Percentiles rank a stretch among this genome's conserved stretches.
Evolutionary conservation across 2,329 filamentous ascomycete species (phyloP).

Genomic region (Aspergillus sp.): DNA sequence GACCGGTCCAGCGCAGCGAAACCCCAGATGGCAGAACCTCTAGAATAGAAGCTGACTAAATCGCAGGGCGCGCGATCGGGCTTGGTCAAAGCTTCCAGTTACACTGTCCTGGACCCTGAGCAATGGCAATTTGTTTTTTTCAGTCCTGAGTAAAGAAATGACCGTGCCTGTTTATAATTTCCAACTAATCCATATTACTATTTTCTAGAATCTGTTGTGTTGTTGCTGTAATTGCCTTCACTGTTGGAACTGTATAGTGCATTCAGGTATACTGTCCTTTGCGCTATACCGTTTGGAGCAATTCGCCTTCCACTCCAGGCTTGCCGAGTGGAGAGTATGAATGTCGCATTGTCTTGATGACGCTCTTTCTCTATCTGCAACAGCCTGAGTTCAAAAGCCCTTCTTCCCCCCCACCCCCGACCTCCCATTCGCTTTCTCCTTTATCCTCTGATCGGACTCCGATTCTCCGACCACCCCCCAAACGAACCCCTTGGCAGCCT

Average conservation of each 20-base stretch:
- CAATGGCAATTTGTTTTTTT: background rate
- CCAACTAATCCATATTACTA: background rate
- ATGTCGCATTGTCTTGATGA: conserved; percentile 9
- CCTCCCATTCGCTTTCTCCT: background rate
- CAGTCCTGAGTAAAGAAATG: background rate
- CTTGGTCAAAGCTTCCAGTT: conserved; percentile 25
- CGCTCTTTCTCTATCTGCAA: conserved; percentile 8
- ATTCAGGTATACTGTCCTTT: background rate
- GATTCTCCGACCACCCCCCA: background rate
- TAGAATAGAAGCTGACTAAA: conserved; percentile 24
- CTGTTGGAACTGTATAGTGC: background rate
- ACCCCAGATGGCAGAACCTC: conserved; percentile 6
- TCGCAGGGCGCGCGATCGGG: conserved; percentile 21
- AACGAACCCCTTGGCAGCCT: conserved; percentile 1
- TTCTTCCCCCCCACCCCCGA: background rate
- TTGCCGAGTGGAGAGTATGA: conserved; percentile 9
- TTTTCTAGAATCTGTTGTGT: background rate
- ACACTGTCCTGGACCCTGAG: background rate
- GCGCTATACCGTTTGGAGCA: conserved; percentile 9
- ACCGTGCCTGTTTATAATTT: no score
- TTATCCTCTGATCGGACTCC: background rate
- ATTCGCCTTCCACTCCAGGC: conserved; percentile 4
- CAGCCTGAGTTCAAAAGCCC: background rate
- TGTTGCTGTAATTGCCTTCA: background rate
- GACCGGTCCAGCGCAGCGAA: background rate